Conservation (phyloP, 1,139 yeast species). For the Spathaspora sp. region DNA sequence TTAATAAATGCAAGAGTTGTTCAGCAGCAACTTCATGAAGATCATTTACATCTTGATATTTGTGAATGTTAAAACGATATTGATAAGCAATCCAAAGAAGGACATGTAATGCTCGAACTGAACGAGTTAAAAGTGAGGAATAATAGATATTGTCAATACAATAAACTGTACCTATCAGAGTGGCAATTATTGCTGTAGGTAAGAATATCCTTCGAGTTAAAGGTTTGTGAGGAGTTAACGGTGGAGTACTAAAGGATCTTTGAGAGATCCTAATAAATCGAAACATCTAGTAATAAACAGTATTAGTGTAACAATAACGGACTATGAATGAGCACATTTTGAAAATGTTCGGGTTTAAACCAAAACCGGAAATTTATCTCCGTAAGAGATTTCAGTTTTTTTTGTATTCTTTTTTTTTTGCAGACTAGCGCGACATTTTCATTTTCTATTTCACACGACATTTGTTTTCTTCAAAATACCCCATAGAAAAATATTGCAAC, state of each 20-base stretch:
- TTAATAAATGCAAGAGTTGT: slow-evolving; percentile 50
- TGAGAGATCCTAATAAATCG: background rate
- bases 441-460: too few species aligned
- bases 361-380: too few species aligned
- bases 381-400: too few species aligned
- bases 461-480: too few species aligned
- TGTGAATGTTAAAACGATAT: slow-evolving; percentile 51
- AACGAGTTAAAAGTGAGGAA: slow-evolving; percentile 52
- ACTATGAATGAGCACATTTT: background rate
- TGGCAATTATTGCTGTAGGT: slow-evolving; percentile 7
- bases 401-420: too few species aligned
- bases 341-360: too few species aligned
- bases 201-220: background rate
- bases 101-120: slow-evolving; percentile 49
- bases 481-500: too few species aligned
- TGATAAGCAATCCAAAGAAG: slow-evolving; percentile 57
- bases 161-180: slow-evolving; percentile 23
- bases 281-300: background rate
- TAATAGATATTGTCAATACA: slow-evolving; percentile 41
- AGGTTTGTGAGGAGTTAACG: background rate
- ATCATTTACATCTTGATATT: slow-evolving; percentile 41
- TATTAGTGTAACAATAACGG: background rate
- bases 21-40: slow-evolving; percentile 64
- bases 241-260: background rate
- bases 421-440: too few species aligned